phyloP scores from a whole-genome alignment of 1,284 basidiomycete genomes.

The Hemileia vastatrix region DNA sequence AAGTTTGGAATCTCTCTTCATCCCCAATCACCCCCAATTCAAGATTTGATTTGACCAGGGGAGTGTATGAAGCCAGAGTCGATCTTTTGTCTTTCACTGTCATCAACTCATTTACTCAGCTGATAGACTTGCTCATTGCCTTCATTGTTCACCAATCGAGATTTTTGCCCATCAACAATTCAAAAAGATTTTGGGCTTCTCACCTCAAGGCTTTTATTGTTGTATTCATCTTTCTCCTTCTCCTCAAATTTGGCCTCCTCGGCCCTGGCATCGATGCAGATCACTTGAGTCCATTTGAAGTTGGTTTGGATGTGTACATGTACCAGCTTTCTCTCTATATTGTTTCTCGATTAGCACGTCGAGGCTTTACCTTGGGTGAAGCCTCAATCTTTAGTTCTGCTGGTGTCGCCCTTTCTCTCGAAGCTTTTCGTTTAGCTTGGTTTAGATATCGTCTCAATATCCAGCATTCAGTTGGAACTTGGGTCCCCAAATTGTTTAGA shows the following conservation, averaged over 20 bases:
- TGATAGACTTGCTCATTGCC: conserved; percentile 38
- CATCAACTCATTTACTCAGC: conserved; percentile 39
- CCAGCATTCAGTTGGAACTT: neutral
- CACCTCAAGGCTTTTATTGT: conserved; percentile 27
- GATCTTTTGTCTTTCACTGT: conserved; percentile 43
- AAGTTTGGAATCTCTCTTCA: conserved; percentile 36
- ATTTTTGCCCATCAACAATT: conserved; percentile 39
- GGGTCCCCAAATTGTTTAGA: conserved; percentile 57
- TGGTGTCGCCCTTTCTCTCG: conserved; percentile 75
- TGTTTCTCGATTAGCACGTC: conserved; percentile 76
- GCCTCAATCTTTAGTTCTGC: conserved; percentile 77
- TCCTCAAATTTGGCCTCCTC: conserved; percentile 28
- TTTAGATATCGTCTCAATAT: neutral
- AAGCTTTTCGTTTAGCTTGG: conserved; percentile 44
- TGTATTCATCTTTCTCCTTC: conserved; percentile 1
- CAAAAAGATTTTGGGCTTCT: conserved; percentile 37
- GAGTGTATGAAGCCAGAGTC: conserved; percentile 37
- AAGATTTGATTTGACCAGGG: conserved; percentile 29
- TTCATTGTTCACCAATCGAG: conserved; percentile 34
- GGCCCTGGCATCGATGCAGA: conserved; percentile 4
- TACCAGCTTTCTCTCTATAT: conserved; percentile 87
- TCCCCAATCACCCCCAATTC: conserved; percentile 31
- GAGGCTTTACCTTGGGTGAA: conserved; percentile 90
- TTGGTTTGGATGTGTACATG: conserved; percentile 63
- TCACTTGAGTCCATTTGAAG: conserved; percentile 66